Percentiles rank a stretch among this genome's conserved stretches.
phyloP scores from a whole-genome alignment of 1,284 basidiomycete genomes.

The Laetiporus sulphureus region DNA sequence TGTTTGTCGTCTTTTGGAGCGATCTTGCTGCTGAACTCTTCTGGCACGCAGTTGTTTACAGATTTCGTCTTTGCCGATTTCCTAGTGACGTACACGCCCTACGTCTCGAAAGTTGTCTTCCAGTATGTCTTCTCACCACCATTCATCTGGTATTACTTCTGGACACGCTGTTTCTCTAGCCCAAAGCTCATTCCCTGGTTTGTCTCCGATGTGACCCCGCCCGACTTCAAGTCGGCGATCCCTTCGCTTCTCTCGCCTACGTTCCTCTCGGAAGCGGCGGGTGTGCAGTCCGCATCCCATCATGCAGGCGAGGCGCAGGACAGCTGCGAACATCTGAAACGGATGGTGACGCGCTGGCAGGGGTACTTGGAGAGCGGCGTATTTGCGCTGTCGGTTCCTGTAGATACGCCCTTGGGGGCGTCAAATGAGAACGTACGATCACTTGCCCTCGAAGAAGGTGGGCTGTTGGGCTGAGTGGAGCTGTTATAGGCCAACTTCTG shows the following conservation, averaged over 20 bases:
- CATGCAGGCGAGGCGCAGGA: neutral
- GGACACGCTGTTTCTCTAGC: constrained; percentile 31
- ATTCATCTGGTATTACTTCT: neutral
- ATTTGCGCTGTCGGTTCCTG: constrained; percentile 72
- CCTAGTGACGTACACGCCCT: constrained; percentile 81
- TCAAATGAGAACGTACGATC: constrained; percentile 29
- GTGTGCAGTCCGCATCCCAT: neutral
- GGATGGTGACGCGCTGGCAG: constrained; percentile 72
- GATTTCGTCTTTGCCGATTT: constrained; percentile 96
- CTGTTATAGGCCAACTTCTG: constrained; percentile 59
- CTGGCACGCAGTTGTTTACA: constrained; percentile 66
- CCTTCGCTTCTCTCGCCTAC: constrained; percentile 50
- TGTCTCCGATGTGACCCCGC: constrained; percentile 84
- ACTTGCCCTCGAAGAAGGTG: neutral
- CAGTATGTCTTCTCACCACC: constrained; percentile 54
- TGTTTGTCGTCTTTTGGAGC: too few species aligned
- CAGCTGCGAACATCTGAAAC: constrained; percentile 36
- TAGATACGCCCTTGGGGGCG: constrained; percentile 58
- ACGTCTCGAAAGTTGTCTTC: constrained; percentile 77
- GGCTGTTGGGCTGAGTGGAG: neutral
- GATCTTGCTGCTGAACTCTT: too few species aligned
- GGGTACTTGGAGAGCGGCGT: constrained; percentile 60
- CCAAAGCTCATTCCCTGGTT: constrained; percentile 92
- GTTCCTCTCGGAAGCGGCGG: constrained; percentile 38
- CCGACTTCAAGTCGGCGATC: constrained; percentile 61